phyloP scores from a whole-genome alignment of 345 rosid species.

The Populus davidiana region DNA sequence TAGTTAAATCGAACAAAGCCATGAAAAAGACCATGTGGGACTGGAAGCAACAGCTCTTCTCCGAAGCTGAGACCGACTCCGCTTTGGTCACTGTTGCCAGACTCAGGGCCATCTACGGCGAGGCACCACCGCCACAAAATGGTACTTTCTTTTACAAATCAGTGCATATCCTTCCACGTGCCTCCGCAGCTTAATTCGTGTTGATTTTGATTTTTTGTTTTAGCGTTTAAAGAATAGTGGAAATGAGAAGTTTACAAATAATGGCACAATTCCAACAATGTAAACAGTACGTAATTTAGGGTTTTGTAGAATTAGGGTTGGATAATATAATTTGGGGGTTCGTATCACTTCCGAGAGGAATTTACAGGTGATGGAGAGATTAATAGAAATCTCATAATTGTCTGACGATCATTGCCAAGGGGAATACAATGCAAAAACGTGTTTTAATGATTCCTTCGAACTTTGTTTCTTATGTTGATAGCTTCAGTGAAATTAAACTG shows the following conservation, averaged over 20 bases:
- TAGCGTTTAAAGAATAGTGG: too few relatives aligned
- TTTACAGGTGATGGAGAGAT: background rate
- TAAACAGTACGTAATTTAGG: too few relatives aligned
- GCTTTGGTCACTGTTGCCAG: conserved; percentile 60
- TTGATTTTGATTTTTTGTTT: background rate
- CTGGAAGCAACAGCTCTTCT: conserved; percentile 83
- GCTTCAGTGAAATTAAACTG: background rate
- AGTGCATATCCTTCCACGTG: too few relatives aligned
- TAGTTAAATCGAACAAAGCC: conserved; percentile 51
- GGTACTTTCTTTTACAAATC: conserved; percentile 29
- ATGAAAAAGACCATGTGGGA: conserved; percentile 70
- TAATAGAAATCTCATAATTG: background rate
- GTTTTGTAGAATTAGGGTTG: too few relatives aligned
- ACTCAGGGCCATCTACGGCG: conserved; percentile 75
- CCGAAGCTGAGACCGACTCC: conserved; percentile 57
- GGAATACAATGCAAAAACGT: too few relatives aligned
- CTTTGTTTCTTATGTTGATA: background rate
- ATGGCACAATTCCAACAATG: too few relatives aligned
- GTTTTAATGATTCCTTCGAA: background rate
- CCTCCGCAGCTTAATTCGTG: too few relatives aligned
- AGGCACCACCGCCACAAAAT: conserved; percentile 30
- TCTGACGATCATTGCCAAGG: too few relatives aligned
- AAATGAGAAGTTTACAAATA: too few relatives aligned
- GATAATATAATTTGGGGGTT: too few relatives aligned
- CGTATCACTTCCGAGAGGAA: too few relatives aligned